A percentile compares a stretch with the other conserved stretches of the same genome.
Evolutionary conservation across 345 rosid genomes (phyloP).

Genomic region (Eucalyptus cloeziana): DNA sequence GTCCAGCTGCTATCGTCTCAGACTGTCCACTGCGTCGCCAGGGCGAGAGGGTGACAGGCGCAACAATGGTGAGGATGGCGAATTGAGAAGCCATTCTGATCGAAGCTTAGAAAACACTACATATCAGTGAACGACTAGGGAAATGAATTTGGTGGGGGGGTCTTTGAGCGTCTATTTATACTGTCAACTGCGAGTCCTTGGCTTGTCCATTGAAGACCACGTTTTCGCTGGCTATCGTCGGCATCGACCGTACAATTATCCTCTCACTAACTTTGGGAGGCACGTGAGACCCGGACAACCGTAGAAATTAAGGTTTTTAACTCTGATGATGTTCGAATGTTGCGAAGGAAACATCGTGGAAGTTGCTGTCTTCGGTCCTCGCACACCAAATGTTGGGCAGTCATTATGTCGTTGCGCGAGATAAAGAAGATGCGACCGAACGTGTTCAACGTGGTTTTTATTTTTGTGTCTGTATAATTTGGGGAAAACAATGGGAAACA

Average conservation of each 20-base stretch:
- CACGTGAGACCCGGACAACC: neutral
- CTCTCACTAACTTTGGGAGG: neutral
- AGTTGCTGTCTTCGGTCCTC: neutral
- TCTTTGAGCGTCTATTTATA: neutral
- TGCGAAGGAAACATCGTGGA: neutral
- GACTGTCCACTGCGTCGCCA: constrained; percentile 12
- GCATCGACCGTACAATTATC: neutral
- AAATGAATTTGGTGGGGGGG: neutral
- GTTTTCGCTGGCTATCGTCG: neutral
- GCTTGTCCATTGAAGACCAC: neutral
- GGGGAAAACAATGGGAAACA: neutral
- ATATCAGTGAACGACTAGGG: neutral
- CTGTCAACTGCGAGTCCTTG: neutral
- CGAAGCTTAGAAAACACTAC: neutral
- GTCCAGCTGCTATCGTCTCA: constrained; percentile 23
- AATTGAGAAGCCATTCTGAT: neutral
- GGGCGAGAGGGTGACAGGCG: neutral
- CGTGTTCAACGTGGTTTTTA: neutral
- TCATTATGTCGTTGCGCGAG: neutral
- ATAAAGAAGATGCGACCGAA: neutral
- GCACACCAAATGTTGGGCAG: neutral
- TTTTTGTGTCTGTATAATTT: neutral
- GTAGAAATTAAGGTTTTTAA: neutral
- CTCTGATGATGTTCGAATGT: too few relatives aligned
- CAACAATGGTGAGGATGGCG: neutral